These are phyloP conservation scores for Hirsutella minnesotensis DNA, from an alignment of 2,329 filamentous ascomycete species.

Conservation along the genomic window DNA sequence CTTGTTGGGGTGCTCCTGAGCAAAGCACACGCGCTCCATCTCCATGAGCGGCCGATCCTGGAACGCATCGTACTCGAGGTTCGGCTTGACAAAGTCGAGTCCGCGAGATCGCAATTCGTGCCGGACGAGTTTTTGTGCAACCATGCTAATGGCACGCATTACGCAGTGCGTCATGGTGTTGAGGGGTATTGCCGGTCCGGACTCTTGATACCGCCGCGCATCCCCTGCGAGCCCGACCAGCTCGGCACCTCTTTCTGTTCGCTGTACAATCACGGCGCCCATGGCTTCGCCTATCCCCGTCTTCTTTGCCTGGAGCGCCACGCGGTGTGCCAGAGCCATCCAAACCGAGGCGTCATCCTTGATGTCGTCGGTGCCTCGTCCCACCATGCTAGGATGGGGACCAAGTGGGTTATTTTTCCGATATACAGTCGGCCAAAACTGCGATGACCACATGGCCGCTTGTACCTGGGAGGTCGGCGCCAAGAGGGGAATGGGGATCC, in stretches of 20 bases:
- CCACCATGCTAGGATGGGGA: constrained; percentile 65
- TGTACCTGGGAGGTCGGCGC: constrained; percentile 67
- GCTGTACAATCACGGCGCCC: constrained; percentile 66
- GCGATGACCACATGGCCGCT: constrained; percentile 59
- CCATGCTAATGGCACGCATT: constrained; percentile 71
- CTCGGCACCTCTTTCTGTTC: constrained; percentile 35
- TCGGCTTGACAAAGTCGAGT: constrained; percentile 20
- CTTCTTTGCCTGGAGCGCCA: constrained; percentile 46
- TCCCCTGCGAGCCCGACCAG: constrained; percentile 67
- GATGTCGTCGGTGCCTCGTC: constrained; percentile 58
- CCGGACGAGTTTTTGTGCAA: constrained; percentile 54
- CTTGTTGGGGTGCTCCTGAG: constrained; percentile 50
- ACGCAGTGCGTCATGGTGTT: constrained; percentile 72
- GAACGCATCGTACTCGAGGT: constrained; percentile 50
- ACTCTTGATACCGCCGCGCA: constrained; percentile 54
- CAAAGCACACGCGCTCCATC: constrained; percentile 51
- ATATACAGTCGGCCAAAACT: constrained; percentile 79
- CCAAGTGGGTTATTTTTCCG: constrained; percentile 80
- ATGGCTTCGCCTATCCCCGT: constrained; percentile 54
- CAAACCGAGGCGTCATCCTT: constrained; percentile 50
- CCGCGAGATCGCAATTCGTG: constrained; percentile 34
- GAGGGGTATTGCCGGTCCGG: constrained; percentile 34
- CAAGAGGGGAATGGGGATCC: constrained; percentile 57
- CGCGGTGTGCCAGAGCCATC: constrained; percentile 55
- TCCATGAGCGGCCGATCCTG: constrained; percentile 57